phyloP scores from a whole-genome alignment of 2,329 filamentous ascomycete species.

The Ophiostoma sp. region DNA sequence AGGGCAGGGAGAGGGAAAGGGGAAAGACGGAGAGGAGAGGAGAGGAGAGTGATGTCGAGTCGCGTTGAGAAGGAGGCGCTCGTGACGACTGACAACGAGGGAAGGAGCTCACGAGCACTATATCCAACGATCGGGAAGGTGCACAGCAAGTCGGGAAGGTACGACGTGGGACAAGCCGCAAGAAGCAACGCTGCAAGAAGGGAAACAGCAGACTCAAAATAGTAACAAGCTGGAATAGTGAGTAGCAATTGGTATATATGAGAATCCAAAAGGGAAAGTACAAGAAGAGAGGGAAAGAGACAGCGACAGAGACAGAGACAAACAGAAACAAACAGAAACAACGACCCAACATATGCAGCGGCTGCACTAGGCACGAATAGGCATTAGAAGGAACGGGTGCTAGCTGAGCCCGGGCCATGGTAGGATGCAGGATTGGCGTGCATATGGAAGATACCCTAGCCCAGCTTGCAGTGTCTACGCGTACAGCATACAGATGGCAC shows the following conservation, averaged over 20 bases:
- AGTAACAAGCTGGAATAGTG: background rate
- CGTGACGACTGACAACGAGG: no score
- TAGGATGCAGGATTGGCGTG: no score
- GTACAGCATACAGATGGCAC: background rate
- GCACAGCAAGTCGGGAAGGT: background rate
- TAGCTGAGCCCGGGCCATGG: no score
- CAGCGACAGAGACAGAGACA: background rate
- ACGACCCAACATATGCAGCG: no score
- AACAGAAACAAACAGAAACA: background rate
- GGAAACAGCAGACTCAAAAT: background rate
- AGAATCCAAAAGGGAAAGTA: background rate
- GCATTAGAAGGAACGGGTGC: no score
- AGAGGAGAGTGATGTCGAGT: background rate
- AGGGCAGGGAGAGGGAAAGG: background rate
- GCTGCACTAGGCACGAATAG: no score
- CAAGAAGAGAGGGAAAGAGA: background rate
- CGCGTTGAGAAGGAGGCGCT: no score
- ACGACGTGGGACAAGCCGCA: background rate
- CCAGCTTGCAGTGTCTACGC: no score
- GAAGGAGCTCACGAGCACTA: slow-evolving; percentile 1
- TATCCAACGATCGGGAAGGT: background rate
- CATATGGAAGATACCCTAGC: no score
- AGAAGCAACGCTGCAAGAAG: background rate
- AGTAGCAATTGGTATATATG: background rate
- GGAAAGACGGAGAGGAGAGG: background rate